These are phyloP conservation scores for Cupressus sempervirens DNA, from an alignment of 75 land plant species.

Conservation along the genomic window DNA sequence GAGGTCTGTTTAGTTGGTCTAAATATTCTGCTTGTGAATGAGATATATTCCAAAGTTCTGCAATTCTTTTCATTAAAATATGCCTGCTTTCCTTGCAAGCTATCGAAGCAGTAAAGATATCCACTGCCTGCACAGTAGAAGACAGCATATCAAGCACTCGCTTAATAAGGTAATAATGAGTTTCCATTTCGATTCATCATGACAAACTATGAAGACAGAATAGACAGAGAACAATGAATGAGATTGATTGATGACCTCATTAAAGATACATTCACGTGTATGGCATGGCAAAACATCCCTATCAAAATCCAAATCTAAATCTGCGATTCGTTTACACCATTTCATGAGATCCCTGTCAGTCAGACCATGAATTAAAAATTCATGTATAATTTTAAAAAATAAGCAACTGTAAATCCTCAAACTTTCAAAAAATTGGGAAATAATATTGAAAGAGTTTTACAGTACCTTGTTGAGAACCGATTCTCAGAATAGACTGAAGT, in stretches of 20 bases:
- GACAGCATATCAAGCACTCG: constrained; percentile 1
- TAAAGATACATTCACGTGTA: constrained; percentile 45
- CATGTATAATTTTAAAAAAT: constrained; percentile 1
- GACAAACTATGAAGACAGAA: background rate
- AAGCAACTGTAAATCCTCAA: background rate
- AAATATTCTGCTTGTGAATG: constrained; percentile 32
- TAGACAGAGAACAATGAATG: background rate
- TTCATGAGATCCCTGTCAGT: constrained; percentile 83
- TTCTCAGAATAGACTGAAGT: constrained; percentile 15
- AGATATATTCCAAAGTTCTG: constrained; percentile 53
- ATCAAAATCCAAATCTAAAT: constrained; percentile 23
- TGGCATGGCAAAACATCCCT: constrained; percentile 25
- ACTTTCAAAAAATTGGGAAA: background rate
- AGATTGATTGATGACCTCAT: constrained; percentile 46
- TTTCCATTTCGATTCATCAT: background rate
- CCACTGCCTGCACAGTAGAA: constrained; percentile 60
- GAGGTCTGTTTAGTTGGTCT: constrained; percentile 53
- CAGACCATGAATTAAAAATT: background rate
- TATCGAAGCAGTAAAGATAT: constrained; percentile 74
- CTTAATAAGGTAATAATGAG: background rate
- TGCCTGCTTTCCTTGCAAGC: constrained; percentile 40
- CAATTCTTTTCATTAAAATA: constrained; percentile 55
- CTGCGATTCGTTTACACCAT: constrained; percentile 75
- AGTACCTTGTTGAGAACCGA: constrained; percentile 59
- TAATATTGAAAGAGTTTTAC: background rate